These are phyloP conservation scores for Lagenaria siceraria DNA, from an alignment of 306 rosid genomes.

Conservation along the genomic window DNA sequence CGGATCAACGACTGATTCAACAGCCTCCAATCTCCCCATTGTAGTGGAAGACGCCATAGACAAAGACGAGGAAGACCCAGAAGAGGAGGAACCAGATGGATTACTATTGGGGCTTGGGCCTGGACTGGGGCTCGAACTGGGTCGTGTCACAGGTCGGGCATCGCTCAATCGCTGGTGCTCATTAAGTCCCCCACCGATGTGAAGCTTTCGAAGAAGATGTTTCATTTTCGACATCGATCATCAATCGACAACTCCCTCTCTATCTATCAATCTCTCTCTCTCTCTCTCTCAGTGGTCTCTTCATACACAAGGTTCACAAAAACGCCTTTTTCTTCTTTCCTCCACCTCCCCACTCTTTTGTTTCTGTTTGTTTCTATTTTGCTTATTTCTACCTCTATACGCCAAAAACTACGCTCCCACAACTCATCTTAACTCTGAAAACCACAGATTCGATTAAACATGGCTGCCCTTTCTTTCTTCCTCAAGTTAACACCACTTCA, in stretches of 20 bases:
- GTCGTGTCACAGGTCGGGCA: slow-evolving; percentile 18
- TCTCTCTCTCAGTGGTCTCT: neutral
- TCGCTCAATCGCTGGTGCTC: slow-evolving; percentile 44
- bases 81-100: slow-evolving; percentile 20
- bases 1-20: slow-evolving; percentile 37
- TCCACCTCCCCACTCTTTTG: neutral
- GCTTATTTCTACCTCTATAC: neutral
- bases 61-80: slow-evolving; percentile 5
- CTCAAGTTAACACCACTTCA: slow-evolving; percentile 35
- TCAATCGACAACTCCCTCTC: slow-evolving; percentile 15
- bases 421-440: neutral
- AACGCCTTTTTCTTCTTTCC: neutral
- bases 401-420: slow-evolving; percentile 28
- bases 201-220: slow-evolving; percentile 90
- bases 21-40: slow-evolving; percentile 28
- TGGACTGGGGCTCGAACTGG: slow-evolving; percentile 15
- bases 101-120: slow-evolving; percentile 13
- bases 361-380: neutral
- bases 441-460: slow-evolving; percentile 40
- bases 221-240: slow-evolving; percentile 94
- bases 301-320: neutral
- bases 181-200: slow-evolving; percentile 79
- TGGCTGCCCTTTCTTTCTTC: slow-evolving; percentile 39
- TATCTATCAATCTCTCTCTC: neutral
- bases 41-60: slow-evolving; percentile 28